Base-by-base conservation (phyloP, 2,329 filamentous ascomycete species). In the Fusarium sp. region DNA sequence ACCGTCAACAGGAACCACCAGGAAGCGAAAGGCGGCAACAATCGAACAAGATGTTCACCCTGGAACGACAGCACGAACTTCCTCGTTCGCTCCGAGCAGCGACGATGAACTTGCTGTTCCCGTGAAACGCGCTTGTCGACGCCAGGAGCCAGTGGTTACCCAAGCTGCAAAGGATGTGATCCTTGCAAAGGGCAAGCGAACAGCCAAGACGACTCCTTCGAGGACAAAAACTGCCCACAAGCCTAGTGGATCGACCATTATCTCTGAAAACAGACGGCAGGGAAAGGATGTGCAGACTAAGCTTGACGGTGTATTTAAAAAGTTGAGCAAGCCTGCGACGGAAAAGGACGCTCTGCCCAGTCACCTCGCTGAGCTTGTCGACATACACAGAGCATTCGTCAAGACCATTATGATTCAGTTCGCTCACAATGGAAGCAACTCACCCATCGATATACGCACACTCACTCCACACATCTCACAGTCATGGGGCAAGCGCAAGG, bases 401-500 rank as follows among this genome's bases (percentile, higher is more conserved):
- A 88, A 88, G 69, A 87, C 89, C 0, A 78, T 92, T 24, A 83
- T 85, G 0, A 77, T 93, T 9, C 89, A 92, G 69, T 83, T 87
- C 58, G 88, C 88, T 2, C 90, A 93, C 75, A 86, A 89, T 73
- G 88, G 88, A 57, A 77, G 79, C 28, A 79, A 81, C 42, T 80
- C 85, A 0, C 88, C 91, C 0, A 84, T 88, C 24, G 88, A 92
- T 68, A 74, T 92, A 40, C 79, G 82, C 32, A 78, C 81, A 28
- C 80, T 93, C 32, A 81, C 84, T 31, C 86, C 86, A 9, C 82
- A 87, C 53, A 80, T 91, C 36, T 85, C 89, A 11, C 83, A 86
- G 63, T 79, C 88, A 34, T 93, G 90, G 90, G 88, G 89, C 57
- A 92, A 90, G 77, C 83, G 89, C 29, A 81, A 82, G 53, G 88